phyloP scores from a whole-genome alignment of 805 yeast species.

The Komagataella mondaviorum region DNA sequence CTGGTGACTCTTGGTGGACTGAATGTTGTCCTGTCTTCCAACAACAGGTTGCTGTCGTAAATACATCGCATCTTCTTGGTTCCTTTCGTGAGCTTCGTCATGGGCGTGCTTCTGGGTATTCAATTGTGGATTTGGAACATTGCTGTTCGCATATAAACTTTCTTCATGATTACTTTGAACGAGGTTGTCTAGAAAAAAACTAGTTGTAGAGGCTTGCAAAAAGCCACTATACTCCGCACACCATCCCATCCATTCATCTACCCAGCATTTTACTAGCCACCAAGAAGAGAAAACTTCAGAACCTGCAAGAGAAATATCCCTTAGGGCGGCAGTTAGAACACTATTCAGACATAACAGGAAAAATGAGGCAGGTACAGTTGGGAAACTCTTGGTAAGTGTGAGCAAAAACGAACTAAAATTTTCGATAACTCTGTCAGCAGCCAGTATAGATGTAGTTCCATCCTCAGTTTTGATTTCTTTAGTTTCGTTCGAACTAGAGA shows the following conservation, averaged over 20 bases:
- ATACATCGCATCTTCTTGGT: background rate
- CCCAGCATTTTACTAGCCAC: constrained; percentile 71
- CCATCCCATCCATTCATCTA: constrained; percentile 61
- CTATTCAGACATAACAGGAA: constrained; percentile 40
- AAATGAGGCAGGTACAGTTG: constrained; percentile 37
- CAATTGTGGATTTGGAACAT: background rate
- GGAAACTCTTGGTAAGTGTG: constrained; percentile 20
- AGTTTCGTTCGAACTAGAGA: background rate
- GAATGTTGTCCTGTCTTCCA: background rate
- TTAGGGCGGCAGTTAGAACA: constrained; percentile 40
- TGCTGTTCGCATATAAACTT: background rate
- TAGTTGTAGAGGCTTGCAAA: background rate
- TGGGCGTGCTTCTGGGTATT: background rate
- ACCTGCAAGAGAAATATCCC: constrained; percentile 47
- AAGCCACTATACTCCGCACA: constrained; percentile 50
- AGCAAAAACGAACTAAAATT: constrained; percentile 7
- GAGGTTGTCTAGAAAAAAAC: background rate
- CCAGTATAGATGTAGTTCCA: background rate
- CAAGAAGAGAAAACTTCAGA: constrained; percentile 55
- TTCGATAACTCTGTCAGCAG: constrained; percentile 5
- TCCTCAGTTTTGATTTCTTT: background rate
- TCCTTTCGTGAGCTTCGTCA: background rate
- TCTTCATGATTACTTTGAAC: background rate
- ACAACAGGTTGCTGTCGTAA: background rate
- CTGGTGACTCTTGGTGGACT: background rate